Evolutionary conservation across 140 eudicot genomes (phyloP).

Genomic region (Erigeron philadelphicus): DNA sequence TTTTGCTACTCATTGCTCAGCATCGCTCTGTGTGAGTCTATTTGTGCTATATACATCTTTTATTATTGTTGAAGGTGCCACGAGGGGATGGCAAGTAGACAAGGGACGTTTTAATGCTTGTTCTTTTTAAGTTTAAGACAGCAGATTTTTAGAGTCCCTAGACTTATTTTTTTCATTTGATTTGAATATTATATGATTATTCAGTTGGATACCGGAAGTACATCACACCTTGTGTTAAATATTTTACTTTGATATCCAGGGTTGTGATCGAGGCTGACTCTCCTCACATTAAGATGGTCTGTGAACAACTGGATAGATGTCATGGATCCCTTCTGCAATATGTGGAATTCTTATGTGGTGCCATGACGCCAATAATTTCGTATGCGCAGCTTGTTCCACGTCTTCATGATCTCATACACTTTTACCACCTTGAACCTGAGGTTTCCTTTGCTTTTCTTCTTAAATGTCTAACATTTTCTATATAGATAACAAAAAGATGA

Average conservation of each 20-base stretch:
- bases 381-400: constrained; percentile 82
- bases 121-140: neutral
- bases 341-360: constrained; percentile 88
- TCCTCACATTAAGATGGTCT: constrained; percentile 92
- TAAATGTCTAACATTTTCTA: neutral
- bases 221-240: neutral
- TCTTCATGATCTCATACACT: constrained; percentile 82
- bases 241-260: constrained; percentile 40
- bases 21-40: constrained; percentile 92
- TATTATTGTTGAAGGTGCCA: neutral
- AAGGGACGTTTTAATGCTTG: neutral
- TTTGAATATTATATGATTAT: neutral
- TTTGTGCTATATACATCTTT: neutral
- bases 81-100: neutral
- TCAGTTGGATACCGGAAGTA: too few relatives aligned
- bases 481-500: neutral
- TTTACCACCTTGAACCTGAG: constrained; percentile 99
- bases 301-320: constrained; percentile 96
- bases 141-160: neutral
- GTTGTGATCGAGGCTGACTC: constrained; percentile 84
- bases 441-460: constrained; percentile 32
- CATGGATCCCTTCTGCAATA: constrained; percentile 96
- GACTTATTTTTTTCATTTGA: neutral
- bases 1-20: constrained; percentile 90
- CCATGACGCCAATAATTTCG: constrained; percentile 59